A percentile compares a stretch with the other conserved stretches of the same genome.
These are phyloP conservation scores for Trichoderma sp. DNA, from an alignment of 2,329 filamentous ascomycete species.

Conservation along the genomic window DNA sequence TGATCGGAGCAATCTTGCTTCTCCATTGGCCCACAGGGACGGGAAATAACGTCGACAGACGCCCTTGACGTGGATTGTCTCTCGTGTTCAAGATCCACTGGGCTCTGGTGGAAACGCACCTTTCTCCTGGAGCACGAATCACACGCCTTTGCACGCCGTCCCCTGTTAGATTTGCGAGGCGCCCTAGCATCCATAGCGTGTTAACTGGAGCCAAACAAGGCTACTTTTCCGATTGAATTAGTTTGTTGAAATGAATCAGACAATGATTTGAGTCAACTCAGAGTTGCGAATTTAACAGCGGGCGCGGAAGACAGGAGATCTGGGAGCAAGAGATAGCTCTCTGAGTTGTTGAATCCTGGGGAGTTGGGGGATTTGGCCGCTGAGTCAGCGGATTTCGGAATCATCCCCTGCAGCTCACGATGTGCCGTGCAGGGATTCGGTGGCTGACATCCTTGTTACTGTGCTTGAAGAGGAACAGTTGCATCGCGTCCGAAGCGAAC, in stretches of 20 bases:
- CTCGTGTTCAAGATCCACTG: background rate
- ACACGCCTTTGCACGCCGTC: background rate
- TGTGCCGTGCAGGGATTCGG: background rate
- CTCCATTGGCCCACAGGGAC: background rate
- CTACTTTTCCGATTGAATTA: background rate
- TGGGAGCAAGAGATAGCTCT: background rate
- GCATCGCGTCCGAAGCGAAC: background rate
- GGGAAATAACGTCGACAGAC: background rate
- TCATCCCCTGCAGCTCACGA: background rate
- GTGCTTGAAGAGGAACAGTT: background rate
- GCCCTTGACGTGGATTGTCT: background rate
- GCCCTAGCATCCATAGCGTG: background rate
- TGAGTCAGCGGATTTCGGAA: background rate
- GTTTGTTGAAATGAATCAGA: background rate
- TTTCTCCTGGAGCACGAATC: conserved; percentile 3
- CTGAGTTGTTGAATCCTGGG: background rate
- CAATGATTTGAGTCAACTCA: background rate
- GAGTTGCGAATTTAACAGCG: background rate
- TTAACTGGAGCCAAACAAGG: too few species aligned
- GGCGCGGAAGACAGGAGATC: background rate
- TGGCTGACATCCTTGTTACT: background rate
- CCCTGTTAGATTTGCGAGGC: background rate
- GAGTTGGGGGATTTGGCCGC: background rate
- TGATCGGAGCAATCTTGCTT: background rate
- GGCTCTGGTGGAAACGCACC: background rate